Base-by-base conservation (phyloP, 495 filamentous ascomycete species). In the Penicillium crystallinum region DNA sequence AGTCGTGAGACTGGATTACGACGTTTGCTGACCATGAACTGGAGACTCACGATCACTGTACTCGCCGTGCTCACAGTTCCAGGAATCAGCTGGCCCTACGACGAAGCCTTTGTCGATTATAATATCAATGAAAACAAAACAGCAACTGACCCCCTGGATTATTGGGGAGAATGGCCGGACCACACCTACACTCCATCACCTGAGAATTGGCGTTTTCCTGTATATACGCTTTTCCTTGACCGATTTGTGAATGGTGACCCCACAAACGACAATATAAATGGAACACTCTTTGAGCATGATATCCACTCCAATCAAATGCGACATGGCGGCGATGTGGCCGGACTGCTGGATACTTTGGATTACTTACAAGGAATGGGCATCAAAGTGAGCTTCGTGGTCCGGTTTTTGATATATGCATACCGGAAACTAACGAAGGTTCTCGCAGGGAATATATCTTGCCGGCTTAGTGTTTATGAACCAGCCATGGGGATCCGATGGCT, bases 281-380 rank as follows among this genome's bases (percentile, higher is more conserved):
- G 74, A 3, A 88, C 84, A 0, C 45, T 77, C 7, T 89, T 81
- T 58, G 86, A 90, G 63, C 84, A 86, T 62, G 86, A 89, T 61
- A 59, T 81, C 29, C 75, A 75, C 52, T 81, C 79, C 46, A 90
- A 81, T 49, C 85, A 88, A 63, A 78, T 89, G 66, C 81, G 86
- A n/a, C 81, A 86, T 68, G 86, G 86, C 31, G 86, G 86, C 33
- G 86, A 90, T 63, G 72, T 87, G 21, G 72, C 70, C 38, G 86
- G 86, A 7, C 49, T 90, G 30, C 55, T 81, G 38, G 81, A 86
- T 54, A 83, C 81, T 14, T 68, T 90, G 46, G 86, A 90, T 59
- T 90, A 90, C 65, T 62, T 90, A 34, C 82, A 86, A 50, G 86
- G 86, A 37, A 82, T 87, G 82, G 86, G 86, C 2, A 81, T 88